These are phyloP conservation scores for Elsinoe perseae DNA, from an alignment of 2,329 filamentous ascomycete genomes.

Conservation along the genomic window DNA sequence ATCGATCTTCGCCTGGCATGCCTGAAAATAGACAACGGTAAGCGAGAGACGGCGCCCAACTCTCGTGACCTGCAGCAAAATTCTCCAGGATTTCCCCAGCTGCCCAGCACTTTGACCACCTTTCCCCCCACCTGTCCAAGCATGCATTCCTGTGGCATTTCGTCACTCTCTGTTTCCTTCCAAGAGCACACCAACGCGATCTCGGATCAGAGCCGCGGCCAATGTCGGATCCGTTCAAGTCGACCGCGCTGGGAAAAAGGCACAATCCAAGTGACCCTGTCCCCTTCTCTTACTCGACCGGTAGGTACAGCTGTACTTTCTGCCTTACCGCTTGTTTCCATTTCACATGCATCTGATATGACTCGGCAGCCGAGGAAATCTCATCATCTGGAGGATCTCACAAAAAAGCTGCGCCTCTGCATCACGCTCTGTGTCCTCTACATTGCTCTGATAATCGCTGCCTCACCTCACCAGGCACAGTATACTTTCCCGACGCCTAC, in stretches of 20 bases:
- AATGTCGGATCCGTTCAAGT: neutral
- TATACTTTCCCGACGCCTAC: neutral
- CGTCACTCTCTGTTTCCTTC: conserved; percentile 4
- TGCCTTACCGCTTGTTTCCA: neutral
- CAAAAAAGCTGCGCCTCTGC: conserved; percentile 4
- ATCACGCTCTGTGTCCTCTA: neutral
- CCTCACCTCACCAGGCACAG: neutral
- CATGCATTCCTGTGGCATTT: neutral
- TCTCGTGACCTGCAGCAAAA: neutral
- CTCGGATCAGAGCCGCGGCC: neutral
- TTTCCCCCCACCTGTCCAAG: neutral
- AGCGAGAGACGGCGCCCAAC: neutral
- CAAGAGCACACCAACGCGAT: neutral
- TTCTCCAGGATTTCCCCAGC: conserved; percentile 6
- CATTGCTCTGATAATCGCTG: neutral
- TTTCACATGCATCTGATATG: neutral
- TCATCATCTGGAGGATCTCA: conserved; percentile 1
- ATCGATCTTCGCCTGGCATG: conserved; percentile 1
- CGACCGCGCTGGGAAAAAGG: neutral
- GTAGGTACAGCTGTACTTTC: neutral
- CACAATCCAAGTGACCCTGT: neutral
- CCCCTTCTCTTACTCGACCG: neutral
- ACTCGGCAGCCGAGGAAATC: conserved; percentile 3
- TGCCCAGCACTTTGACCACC: neutral
- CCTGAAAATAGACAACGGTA: conserved; percentile 1